A percentile compares a stretch with the other conserved stretches of the same genome.
Conservation (phyloP, 345 rosid species). For the Noccaea bulbosa region DNA sequence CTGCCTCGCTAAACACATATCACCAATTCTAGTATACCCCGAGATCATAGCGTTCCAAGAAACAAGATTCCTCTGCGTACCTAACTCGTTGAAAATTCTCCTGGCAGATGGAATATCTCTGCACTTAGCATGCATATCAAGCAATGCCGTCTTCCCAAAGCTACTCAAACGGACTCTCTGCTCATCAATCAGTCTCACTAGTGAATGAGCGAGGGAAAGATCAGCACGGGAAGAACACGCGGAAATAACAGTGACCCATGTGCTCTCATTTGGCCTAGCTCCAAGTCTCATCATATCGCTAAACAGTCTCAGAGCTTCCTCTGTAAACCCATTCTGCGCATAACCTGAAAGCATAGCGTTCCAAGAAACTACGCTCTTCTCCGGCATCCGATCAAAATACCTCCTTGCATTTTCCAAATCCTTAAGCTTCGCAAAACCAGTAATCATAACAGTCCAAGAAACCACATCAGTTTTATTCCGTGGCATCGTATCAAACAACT, state of each 20-base stretch:
- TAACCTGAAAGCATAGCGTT: slow-evolving; percentile 64
- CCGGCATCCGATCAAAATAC: slow-evolving; percentile 54
- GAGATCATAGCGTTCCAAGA: slow-evolving; percentile 59
- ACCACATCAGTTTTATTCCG: slow-evolving; percentile 41
- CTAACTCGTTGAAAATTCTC: slow-evolving; percentile 49
- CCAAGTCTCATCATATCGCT: slow-evolving; percentile 50
- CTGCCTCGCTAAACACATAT: slow-evolving; percentile 45
- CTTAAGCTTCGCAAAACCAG: slow-evolving; percentile 46
- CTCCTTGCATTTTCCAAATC: slow-evolving; percentile 50
- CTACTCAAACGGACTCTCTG: slow-evolving; percentile 38
- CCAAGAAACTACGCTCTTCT: slow-evolving; percentile 55
- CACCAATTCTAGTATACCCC: slow-evolving; percentile 46
- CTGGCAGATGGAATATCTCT: slow-evolving; percentile 48
- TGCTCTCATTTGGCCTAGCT: slow-evolving; percentile 52
- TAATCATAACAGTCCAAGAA: slow-evolving; percentile 57
- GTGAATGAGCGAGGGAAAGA: slow-evolving; percentile 47
- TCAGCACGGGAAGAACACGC: slow-evolving; percentile 50
- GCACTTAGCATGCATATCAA: slow-evolving; percentile 54
- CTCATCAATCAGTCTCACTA: slow-evolving; percentile 38
- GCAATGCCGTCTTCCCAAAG: slow-evolving; percentile 55
- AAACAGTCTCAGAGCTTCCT: slow-evolving; percentile 53
- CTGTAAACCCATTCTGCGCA: slow-evolving; percentile 49
- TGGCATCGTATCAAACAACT: slow-evolving; percentile 45
- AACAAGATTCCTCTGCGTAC: slow-evolving; percentile 40
- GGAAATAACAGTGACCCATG: slow-evolving; percentile 55